Evolutionary conservation across 176 grass and related monocot species (phyloP).

Genomic region (Oropetium thomaeum): DNA sequence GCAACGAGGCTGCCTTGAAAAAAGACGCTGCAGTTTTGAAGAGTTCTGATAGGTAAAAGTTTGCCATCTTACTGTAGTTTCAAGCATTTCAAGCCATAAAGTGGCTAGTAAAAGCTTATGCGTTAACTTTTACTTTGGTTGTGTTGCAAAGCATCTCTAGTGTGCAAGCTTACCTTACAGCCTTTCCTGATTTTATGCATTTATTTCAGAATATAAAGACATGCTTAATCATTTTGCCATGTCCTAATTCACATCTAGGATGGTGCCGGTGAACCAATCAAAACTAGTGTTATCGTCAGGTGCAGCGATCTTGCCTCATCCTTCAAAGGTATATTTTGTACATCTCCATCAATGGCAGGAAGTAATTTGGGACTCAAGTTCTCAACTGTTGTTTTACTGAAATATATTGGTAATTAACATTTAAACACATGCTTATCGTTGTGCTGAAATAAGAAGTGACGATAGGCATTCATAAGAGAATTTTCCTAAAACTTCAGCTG

Average conservation of each 20-base stretch:
- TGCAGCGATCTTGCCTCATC: slow-evolving; percentile 88
- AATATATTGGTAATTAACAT: background rate
- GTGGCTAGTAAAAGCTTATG: background rate
- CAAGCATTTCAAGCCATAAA: slow-evolving; percentile 21
- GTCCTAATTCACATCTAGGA: slow-evolving; percentile 32
- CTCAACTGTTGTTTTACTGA: background rate
- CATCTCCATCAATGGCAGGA: background rate
- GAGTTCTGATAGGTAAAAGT: slow-evolving; percentile 42
- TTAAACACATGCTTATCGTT: background rate
- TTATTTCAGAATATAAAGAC: background rate
- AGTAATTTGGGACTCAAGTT: background rate
- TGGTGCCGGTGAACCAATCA: slow-evolving; percentile 1
- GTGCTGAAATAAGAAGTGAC: background rate
- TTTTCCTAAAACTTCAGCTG: background rate
- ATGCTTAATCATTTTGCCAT: background rate
- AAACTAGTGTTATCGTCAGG: slow-evolving; percentile 60
- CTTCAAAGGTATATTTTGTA: slow-evolving; percentile 67
- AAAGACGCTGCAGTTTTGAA: slow-evolving; percentile 20
- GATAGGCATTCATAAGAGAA: background rate
- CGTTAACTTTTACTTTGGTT: background rate
- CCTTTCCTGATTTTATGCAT: background rate
- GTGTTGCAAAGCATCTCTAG: slow-evolving; percentile 8
- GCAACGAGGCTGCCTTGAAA: background rate
- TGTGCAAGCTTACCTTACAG: slow-evolving; percentile 4
- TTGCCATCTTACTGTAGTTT: slow-evolving; percentile 26